Evolutionary conservation across 306 rosid genomes (phyloP).

Genomic region (Phaseolus lunatus): DNA sequence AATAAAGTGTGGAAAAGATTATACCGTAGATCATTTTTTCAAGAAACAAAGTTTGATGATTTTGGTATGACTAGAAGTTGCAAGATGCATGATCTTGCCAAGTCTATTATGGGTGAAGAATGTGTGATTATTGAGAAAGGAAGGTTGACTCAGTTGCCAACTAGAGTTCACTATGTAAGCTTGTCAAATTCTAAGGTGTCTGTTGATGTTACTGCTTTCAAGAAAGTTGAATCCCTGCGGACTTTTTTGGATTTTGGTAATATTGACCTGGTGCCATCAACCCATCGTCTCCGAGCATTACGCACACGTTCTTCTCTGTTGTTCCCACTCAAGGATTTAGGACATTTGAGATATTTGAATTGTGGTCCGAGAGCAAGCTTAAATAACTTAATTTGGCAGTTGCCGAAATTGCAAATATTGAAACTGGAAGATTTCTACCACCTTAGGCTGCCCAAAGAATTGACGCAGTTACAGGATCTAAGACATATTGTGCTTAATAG

Average conservation of each 20-base stretch:
- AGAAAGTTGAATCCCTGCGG: conserved; percentile 24
- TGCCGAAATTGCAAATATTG: conserved; percentile 6
- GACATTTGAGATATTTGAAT: conserved; percentile 23
- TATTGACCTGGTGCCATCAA: background rate
- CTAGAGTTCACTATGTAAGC: background rate
- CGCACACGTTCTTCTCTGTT: background rate
- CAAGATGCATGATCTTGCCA: conserved; percentile 41
- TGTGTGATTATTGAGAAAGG: background rate
- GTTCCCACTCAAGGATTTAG: background rate
- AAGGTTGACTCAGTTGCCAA: background rate
- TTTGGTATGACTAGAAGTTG: background rate
- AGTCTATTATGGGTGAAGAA: conserved; percentile 28
- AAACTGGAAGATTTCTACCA: background rate
- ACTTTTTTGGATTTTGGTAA: background rate
- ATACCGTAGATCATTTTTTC: conserved; percentile 39
- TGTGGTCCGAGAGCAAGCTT: background rate
- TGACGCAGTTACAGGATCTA: conserved; percentile 18
- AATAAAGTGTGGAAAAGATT: conserved; percentile 36
- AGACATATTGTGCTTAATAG: conserved; percentile 13
- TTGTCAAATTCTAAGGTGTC: background rate
- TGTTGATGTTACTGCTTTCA: background rate
- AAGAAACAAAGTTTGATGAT: background rate
- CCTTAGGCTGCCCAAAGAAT: too few relatives aligned
- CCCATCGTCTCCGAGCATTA: conserved; percentile 8
- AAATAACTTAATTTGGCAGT: background rate